Evolutionary conservation across 352 stramenopile species (phyloP).

Genomic region (Globisporangium polare): DNA sequence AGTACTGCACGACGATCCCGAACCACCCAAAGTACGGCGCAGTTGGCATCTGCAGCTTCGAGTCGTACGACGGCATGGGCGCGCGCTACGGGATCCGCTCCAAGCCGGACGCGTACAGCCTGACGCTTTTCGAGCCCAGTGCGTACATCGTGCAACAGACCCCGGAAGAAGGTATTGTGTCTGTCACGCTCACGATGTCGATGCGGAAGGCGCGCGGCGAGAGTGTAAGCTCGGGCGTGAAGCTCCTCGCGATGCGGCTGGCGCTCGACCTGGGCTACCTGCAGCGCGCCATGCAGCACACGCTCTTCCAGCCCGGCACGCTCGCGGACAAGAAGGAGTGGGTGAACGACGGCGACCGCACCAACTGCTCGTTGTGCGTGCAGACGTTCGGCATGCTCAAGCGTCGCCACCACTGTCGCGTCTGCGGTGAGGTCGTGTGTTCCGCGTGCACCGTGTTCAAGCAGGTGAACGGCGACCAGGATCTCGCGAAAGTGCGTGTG

Average conservation of each 20-base stretch:
- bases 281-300: conserved; percentile 63
- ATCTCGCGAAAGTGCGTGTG: conserved; percentile 58
- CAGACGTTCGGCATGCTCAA: conserved; percentile 81
- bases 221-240: conserved; percentile 67
- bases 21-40: conserved; percentile 57
- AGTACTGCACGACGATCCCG: conserved; percentile 68
- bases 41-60: conserved; percentile 69
- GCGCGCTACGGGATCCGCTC: conserved; percentile 69
- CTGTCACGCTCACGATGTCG: conserved; percentile 68
- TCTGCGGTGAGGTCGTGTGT: conserved; percentile 87
- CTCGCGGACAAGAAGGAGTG: conserved; percentile 70
- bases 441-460: conserved; percentile 77
- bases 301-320: conserved; percentile 56
- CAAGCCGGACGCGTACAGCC: conserved; percentile 70
- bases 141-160: conserved; percentile 73
- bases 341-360: conserved; percentile 73
- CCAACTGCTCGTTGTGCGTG: conserved; percentile 77
- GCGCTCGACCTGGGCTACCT: conserved; percentile 54
- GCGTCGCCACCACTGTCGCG: conserved; percentile 80
- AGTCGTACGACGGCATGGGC: conserved; percentile 77
- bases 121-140: conserved; percentile 76
- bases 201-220: conserved; percentile 78
- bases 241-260: conserved; percentile 57
- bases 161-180: conserved; percentile 54
- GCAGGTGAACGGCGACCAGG: conserved; percentile 51